Base-by-base conservation (phyloP, 2,329 filamentous ascomycete genomes). In the Madurella mycetomatis region DNA sequence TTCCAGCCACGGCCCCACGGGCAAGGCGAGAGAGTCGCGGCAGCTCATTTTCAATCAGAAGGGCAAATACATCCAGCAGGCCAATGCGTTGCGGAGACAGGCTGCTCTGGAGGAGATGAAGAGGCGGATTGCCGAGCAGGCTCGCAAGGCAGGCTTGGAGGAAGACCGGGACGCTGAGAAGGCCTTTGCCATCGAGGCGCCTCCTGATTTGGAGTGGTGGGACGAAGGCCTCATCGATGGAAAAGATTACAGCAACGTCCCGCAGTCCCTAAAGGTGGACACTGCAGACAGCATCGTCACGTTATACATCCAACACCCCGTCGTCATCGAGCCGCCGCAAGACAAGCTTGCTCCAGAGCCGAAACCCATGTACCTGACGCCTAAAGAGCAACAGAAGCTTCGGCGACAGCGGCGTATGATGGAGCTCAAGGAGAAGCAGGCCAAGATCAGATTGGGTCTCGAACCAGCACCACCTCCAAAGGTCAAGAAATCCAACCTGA, bases 51-150 rank as follows among this genome's bases (percentile, higher is more conserved):
- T 99, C 76, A 96, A 96, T 65, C 86, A 92, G 63, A 95, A 95
- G 70, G 94, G 94, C 50, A 97, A 97, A 79, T 97, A 96, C 67
- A 96, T 97, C 56, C 87, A 91, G 60, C 92, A 97, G 72, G 94
- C 89, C 8, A 92, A 90, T 69, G 92, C 92, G 53, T 75, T 96
- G 49, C 86, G 94, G 58, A 83, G 90, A 56, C 92, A 96, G 72
- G 90, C 87, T 41, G 87, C 88, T 48, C 77, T 99, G 30, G 95
- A 99, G 75, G 87, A 87, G 58, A 92, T 99, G 85, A 97, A 97
- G 73, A 92, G 87, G 75, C 83, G 88, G 53, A 95, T 99, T 62
- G 92, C 92, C 1, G 88, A 87, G 62, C 86, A 90, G 63, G 88
- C 91, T 11, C 83, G 92, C 55, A 92, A 91, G 69, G 90, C 88